phyloP scores from a whole-genome alignment of 441 rosid genomes.

The Bocquillonia castaneifolia region DNA sequence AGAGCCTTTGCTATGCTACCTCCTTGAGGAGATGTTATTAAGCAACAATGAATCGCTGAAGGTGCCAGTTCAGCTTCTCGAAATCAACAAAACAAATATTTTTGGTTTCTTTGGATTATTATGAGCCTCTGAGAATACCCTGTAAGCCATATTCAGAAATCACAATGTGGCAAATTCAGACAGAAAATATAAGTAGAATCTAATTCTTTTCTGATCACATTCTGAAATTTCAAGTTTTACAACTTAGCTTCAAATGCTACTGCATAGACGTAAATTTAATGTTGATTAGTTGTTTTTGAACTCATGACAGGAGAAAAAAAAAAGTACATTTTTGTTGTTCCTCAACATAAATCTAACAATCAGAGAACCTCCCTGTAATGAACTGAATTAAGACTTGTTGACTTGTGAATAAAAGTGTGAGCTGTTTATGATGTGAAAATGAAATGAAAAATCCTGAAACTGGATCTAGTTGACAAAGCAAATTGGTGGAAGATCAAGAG shows the following conservation, averaged over 20 bases:
- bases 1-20: too few species aligned
- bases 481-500: conserved; percentile 61
- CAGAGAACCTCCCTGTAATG: conserved; percentile 6
- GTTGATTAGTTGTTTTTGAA: background rate
- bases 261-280: too few species aligned
- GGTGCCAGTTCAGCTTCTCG: background rate
- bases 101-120: too few species aligned
- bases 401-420: background rate
- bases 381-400: background rate
- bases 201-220: background rate
- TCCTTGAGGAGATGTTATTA: too few species aligned
- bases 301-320: background rate
- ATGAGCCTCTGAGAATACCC: too few species aligned
- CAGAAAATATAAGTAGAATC: background rate
- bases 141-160: too few species aligned
- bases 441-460: background rate
- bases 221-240: background rate
- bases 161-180: background rate
- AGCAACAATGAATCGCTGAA: too few species aligned
- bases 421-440: conserved; percentile 1
- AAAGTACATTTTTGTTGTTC: background rate
- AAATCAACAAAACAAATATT: background rate
- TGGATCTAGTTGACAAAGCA: conserved; percentile 44
- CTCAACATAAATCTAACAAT: background rate
- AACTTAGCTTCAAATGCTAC: background rate